phyloP scores from a whole-genome alignment of 2,329 filamentous ascomycete genomes.

The Diplodia scrobiculata region DNA sequence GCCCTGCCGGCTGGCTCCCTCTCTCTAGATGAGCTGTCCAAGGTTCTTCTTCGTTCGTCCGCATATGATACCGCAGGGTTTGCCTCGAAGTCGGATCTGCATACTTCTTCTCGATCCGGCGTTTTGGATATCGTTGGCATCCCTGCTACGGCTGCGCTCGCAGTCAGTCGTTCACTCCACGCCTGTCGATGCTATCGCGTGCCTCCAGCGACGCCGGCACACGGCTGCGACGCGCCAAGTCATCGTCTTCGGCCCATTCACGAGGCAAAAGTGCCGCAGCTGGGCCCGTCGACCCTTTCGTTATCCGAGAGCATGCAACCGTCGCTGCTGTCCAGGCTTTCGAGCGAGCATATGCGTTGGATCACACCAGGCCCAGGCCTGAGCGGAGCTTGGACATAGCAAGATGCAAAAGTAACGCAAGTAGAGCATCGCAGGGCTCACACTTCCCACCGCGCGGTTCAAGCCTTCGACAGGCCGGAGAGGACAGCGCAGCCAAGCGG shows the following conservation, averaged over 20 bases:
- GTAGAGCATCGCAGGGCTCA: slow-evolving; percentile 43
- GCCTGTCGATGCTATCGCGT: slow-evolving; percentile 41
- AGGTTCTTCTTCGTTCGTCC: not conserved
- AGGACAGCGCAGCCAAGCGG: slow-evolving; percentile 1
- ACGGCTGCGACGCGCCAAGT: slow-evolving; percentile 45
- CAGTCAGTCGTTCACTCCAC: not conserved
- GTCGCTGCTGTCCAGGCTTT: slow-evolving; percentile 45
- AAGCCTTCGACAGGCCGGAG: slow-evolving; percentile 34
- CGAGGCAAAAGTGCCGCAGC: slow-evolving; percentile 26
- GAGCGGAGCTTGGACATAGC: slow-evolving; percentile 31
- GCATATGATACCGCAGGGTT: slow-evolving; percentile 17
- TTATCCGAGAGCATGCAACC: slow-evolving; percentile 42
- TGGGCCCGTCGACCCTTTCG: slow-evolving; percentile 37
- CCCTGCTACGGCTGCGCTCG: not conserved
- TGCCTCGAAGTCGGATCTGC: slow-evolving; percentile 6
- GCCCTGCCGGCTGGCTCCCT: not conserved
- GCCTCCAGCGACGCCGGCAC: slow-evolving; percentile 43
- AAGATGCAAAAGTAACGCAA: slow-evolving; percentile 42
- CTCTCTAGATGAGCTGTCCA: not conserved
- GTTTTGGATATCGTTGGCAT: slow-evolving; percentile 26
- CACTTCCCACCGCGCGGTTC: slow-evolving; percentile 43
- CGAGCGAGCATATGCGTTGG: slow-evolving; percentile 38
- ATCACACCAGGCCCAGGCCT: slow-evolving; percentile 31
- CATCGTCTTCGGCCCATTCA: slow-evolving; percentile 40
- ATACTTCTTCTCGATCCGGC: slow-evolving; percentile 12